These are phyloP conservation scores for Hymenoscyphus scutula DNA, from an alignment of 2,329 filamentous ascomycete species.

Conservation along the genomic window DNA sequence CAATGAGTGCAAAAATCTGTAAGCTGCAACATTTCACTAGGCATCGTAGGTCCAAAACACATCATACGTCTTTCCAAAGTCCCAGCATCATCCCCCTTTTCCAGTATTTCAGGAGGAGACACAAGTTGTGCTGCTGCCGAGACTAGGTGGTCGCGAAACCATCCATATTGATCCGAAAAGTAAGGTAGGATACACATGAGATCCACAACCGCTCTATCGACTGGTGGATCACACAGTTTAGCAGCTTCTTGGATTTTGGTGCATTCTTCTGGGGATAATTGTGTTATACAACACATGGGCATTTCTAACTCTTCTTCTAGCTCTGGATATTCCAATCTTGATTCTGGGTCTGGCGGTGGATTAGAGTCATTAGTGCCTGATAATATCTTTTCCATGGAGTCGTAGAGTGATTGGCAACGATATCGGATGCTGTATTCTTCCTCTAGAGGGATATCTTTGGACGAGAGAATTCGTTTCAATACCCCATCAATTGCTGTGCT, in stretches of 20 bases:
- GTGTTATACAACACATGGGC: conserved; percentile 16
- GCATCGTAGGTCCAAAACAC: not conserved
- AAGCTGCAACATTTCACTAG: not conserved
- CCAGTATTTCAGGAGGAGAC: not conserved
- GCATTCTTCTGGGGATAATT: conserved; percentile 15
- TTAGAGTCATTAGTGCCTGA: not conserved
- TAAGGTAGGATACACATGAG: conserved; percentile 20
- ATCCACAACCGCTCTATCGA: conserved; percentile 17
- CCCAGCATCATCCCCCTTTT: not conserved
- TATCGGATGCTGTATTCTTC: not conserved
- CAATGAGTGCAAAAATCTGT: not conserved
- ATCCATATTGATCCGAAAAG: not conserved
- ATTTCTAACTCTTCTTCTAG: not conserved
- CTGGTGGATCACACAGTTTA: conserved; percentile 14
- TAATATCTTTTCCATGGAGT: not conserved
- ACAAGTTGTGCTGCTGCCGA: not conserved
- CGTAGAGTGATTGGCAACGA: not conserved
- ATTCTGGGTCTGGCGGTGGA: not conserved
- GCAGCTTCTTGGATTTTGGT: conserved; percentile 13
- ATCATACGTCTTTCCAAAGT: not conserved
- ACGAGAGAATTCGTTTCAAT: not conserved
- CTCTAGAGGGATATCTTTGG: not conserved
- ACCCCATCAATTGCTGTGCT: not conserved
- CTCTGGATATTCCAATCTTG: not conserved
- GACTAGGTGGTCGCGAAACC: not conserved